Evolutionary conservation across 768 basidiomycete species (phyloP).

Genomic region (Cyclocybe cylindracea): DNA sequence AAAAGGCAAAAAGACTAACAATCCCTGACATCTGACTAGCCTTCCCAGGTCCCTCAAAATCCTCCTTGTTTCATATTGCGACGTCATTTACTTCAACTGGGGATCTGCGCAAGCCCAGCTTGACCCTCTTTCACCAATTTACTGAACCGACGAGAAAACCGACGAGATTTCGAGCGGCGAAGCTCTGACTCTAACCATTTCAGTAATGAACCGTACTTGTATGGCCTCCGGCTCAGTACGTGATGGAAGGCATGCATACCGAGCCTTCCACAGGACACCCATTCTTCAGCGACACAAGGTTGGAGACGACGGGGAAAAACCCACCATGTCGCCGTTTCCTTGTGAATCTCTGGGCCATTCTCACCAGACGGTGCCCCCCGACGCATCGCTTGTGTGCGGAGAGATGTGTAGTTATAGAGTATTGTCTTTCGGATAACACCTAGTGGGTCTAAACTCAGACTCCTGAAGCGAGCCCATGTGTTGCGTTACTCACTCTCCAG

Average conservation of each 20-base stretch:
- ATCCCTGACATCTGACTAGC: no score
- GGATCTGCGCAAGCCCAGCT: conserved; percentile 22
- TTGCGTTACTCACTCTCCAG: conserved; percentile 22
- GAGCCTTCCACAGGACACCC: conserved; percentile 51
- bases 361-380: conserved; percentile 5
- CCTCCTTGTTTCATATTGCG: neutral
- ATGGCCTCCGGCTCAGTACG: conserved; percentile 56
- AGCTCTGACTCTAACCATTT: conserved; percentile 52
- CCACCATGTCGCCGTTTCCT: conserved; percentile 62
- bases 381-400: conserved; percentile 42
- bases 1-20: no score
- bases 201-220: conserved; percentile 48
- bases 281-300: conserved; percentile 2
- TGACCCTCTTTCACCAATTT: conserved; percentile 48
- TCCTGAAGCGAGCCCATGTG: no score
- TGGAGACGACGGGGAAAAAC: conserved; percentile 11
- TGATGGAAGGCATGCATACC: conserved; percentile 78
- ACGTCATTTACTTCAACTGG: conserved; percentile 5
- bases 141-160: conserved; percentile 45
- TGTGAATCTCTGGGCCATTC: conserved; percentile 42
- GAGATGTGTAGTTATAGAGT: conserved; percentile 51
- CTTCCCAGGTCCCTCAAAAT: no score
- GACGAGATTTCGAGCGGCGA: conserved; percentile 42
- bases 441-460: conserved; percentile 22
- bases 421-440: conserved; percentile 67